Conservation (phyloP, 1,284 basidiomycete genomes). For the Rhodotorula sp. region DNA sequence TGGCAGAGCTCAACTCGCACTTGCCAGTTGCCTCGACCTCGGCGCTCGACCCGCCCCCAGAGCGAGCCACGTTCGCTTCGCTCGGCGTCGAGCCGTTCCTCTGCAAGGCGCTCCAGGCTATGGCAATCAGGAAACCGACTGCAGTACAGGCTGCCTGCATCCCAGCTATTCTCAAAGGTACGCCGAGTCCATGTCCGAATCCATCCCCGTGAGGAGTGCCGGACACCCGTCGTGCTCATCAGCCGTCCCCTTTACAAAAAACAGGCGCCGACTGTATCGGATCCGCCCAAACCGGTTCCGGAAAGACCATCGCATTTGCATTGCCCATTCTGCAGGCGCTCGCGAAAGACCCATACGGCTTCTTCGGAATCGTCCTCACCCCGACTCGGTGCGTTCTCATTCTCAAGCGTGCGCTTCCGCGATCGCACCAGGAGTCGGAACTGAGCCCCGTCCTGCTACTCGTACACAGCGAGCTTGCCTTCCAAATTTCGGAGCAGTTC, state of each 20-base stretch:
- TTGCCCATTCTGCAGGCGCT: constrained; percentile 90
- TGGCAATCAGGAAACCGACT: constrained; percentile 84
- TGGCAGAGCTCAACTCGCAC: background rate
- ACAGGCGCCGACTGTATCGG: constrained; percentile 88
- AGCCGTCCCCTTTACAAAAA: constrained; percentile 12
- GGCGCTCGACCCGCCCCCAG: background rate
- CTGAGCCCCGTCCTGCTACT: background rate
- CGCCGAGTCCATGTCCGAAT: constrained; percentile 42
- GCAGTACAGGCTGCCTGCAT: constrained; percentile 88
- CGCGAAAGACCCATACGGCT: constrained; percentile 83
- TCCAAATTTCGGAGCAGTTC: constrained; percentile 96
- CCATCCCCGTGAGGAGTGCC: background rate
- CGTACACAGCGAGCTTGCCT: constrained; percentile 77
- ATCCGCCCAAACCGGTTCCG: constrained; percentile 95
- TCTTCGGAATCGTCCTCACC: constrained; percentile 88
- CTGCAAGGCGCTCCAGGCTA: constrained; percentile 66
- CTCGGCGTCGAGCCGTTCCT: constrained; percentile 74
- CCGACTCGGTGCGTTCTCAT: constrained; percentile 70
- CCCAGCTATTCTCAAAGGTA: constrained; percentile 76
- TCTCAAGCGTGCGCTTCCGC: background rate
- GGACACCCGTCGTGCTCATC: constrained; percentile 42
- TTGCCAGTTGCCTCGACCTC: background rate
- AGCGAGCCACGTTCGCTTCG: constrained; percentile 56
- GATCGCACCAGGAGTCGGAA: background rate
- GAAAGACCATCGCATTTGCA: constrained; percentile 97